These are phyloP conservation scores for Aspergillus niger DNA, from an alignment of 2,329 filamentous ascomycete species.

Conservation along the genomic window DNA sequence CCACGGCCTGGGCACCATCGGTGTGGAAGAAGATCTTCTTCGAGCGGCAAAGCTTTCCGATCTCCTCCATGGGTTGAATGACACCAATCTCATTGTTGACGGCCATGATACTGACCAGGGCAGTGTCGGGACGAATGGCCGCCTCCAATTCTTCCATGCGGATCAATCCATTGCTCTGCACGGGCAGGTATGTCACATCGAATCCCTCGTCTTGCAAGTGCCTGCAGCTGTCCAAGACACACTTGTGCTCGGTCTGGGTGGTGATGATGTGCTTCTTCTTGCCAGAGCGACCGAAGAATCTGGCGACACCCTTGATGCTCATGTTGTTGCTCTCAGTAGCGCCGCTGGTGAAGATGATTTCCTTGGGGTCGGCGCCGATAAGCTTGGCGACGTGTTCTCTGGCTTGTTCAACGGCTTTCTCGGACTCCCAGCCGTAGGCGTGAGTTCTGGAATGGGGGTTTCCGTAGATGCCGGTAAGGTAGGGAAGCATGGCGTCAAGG, in stretches of 20 bases:
- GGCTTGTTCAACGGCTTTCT: conserved; percentile 87
- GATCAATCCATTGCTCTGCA: conserved; percentile 82
- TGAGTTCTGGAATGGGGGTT: conserved; percentile 98
- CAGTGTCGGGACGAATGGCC: conserved; percentile 87
- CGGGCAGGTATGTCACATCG: conserved; percentile 94
- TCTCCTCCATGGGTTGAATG: conserved; percentile 93
- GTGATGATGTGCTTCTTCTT: conserved; percentile 99
- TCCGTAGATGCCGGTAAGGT: conserved; percentile 87
- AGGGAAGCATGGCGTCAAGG: conserved; percentile 94
- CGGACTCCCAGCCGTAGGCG: conserved; percentile 97
- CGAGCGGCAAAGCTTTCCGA: conserved; percentile 84
- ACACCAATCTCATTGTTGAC: conserved; percentile 99
- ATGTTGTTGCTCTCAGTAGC: conserved; percentile 99
- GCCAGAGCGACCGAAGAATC: conserved; percentile 87
- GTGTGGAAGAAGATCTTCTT: conserved; percentile 99
- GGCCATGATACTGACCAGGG: conserved; percentile 93
- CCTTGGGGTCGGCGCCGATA: conserved; percentile 92
- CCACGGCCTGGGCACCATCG: conserved; percentile 94
- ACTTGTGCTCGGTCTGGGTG: conserved; percentile 97
- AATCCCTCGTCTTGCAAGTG: conserved; percentile 97
- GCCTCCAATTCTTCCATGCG: conserved; percentile 81
- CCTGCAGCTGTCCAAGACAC: conserved; percentile 93
- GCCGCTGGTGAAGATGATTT: conserved; percentile 98
- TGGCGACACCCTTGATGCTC: conserved; percentile 97
- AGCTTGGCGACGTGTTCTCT: conserved; percentile 79